Base-by-base conservation (phyloP, 208 protist species). In the Acanthamoeba royreba region DNA sequence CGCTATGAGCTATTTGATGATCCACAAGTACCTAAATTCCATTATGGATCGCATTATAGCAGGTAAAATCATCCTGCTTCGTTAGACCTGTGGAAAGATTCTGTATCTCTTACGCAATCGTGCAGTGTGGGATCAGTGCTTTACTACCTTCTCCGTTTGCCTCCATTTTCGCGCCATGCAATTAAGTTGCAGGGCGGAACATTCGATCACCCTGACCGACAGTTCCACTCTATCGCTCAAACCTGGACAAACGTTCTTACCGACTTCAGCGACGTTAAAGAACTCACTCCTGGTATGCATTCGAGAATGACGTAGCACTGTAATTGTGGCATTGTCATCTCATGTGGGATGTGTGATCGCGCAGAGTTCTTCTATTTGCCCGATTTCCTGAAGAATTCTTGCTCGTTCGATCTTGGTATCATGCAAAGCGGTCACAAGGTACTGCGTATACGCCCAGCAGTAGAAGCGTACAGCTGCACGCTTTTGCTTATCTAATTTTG, bases 341-440 rank as follows among this genome's bases (percentile, higher is more conserved):
- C n/a, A n/a, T n/a, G n/a, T n/a, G n/a, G n/a, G n/a, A n/a, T n/a
- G n/a, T n/a, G n/a, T n/a, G n/a, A n/a, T n/a, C n/a, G n/a, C n/a
- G n/a, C 99, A 5, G 99, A 99, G 95, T 98, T 99, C 19, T 99
- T 98, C 96, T 99, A 98, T 93, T 79, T 99, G 69, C 98, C 99
- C 0, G 98, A 99, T 92, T 96, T 99, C 43, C 98, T 99, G 69
- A 35, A 96, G 13, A 99, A 99, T 93, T 95, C 79, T 4, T 99
- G 99, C 95, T 17, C 90, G 15, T 97, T 99, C 11, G 52, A 97
- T 40, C 98, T 99, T 94, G 98, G 99, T n/a, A 92, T 35, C 28
- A 47, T 49, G 31, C 52, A 92, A 40, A 86, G 31, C 93, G 94
- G 95, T 25, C 93, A 74, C 22, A 38, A 43, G 42, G 95, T 99